Evolutionary conservation across 176 grass and related monocot genomes (phyloP).

Genomic region (Eragrostis curvula): DNA sequence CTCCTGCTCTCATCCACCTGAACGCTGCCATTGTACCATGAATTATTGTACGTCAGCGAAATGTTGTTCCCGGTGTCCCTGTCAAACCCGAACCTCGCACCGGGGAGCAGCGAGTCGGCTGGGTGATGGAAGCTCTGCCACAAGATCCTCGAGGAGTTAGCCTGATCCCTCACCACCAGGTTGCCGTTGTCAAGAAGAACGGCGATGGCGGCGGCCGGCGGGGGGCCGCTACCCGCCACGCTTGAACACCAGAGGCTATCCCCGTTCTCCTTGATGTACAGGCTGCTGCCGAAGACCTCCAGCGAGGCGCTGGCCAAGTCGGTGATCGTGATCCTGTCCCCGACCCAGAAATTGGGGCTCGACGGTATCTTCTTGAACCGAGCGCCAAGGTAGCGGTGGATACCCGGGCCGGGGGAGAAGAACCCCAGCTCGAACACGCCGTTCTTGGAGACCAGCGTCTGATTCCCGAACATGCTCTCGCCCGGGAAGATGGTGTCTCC

Average conservation of each 20-base stretch:
- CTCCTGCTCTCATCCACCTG: conserved; percentile 29
- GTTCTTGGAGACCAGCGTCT: conserved; percentile 39
- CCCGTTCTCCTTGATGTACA: conserved; percentile 6
- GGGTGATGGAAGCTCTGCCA: conserved; percentile 66
- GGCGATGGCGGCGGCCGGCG: not conserved
- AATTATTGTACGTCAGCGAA: conserved; percentile 8
- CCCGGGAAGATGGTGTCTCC: conserved; percentile 33
- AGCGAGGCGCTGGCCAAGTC: not conserved
- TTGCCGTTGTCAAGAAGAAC: conserved; percentile 14
- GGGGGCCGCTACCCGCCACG: not conserved
- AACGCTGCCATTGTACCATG: conserved; percentile 39
- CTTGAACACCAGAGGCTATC: not conserved
- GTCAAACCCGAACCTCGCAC: conserved; percentile 48
- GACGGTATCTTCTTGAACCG: conserved; percentile 33
- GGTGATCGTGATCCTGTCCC: not conserved
- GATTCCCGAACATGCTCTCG: not conserved
- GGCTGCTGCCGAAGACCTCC: not conserved
- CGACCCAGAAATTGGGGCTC: conserved; percentile 18
- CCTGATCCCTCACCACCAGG: conserved; percentile 11
- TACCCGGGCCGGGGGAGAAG: conserved; percentile 8
- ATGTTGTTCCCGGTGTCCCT: conserved; percentile 46
- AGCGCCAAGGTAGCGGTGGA: conserved; percentile 11
- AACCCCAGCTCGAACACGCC: conserved; percentile 42
- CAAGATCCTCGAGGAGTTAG: conserved; percentile 2
- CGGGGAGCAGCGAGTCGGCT: conserved; percentile 48